Conservation (phyloP, 2,329 filamentous ascomycete genomes). For the Alternaria longipes region DNA sequence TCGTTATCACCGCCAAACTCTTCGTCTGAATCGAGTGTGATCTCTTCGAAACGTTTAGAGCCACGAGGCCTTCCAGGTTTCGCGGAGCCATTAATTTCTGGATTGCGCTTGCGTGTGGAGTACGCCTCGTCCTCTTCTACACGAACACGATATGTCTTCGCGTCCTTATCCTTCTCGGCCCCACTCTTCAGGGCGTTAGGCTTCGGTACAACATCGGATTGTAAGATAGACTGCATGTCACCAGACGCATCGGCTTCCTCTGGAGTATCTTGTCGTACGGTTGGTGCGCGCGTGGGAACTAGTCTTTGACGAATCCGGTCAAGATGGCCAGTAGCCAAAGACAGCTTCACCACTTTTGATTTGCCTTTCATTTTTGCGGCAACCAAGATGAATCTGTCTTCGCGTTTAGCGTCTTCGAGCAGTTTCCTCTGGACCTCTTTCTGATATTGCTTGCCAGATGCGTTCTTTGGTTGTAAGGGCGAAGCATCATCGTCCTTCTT, state of each 20-base stretch:
- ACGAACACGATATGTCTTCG: slow-evolving; percentile 47
- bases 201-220: slow-evolving; percentile 47
- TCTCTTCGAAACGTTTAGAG: slow-evolving; percentile 54
- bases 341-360: slow-evolving; percentile 55
- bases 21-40: slow-evolving; percentile 57
- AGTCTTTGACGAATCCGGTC: slow-evolving; percentile 48
- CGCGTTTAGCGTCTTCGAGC: slow-evolving; percentile 53
- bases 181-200: slow-evolving; percentile 22
- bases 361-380: slow-evolving; percentile 57
- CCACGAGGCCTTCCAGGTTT: slow-evolving; percentile 35
- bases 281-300: slow-evolving; percentile 33
- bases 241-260: slow-evolving; percentile 37
- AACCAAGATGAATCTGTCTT: slow-evolving; percentile 58
- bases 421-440: slow-evolving; percentile 58
- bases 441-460: slow-evolving; percentile 58
- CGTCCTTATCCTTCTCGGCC: slow-evolving; percentile 41
- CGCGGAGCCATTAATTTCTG: slow-evolving; percentile 32
- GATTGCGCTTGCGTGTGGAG: slow-evolving; percentile 41
- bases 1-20: slow-evolving; percentile 46
- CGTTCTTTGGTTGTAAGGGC: slow-evolving; percentile 51
- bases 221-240: slow-evolving; percentile 43
- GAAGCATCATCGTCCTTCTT: slow-evolving; percentile 50
- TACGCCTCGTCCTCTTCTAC: slow-evolving; percentile 55
- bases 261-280: slow-evolving; percentile 25
- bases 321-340: slow-evolving; percentile 49